Evolutionary conservation across 345 rosid genomes (phyloP), one percentile per base, ranked within the genome.

Genomic region (Pugionium cornutum): DNA sequence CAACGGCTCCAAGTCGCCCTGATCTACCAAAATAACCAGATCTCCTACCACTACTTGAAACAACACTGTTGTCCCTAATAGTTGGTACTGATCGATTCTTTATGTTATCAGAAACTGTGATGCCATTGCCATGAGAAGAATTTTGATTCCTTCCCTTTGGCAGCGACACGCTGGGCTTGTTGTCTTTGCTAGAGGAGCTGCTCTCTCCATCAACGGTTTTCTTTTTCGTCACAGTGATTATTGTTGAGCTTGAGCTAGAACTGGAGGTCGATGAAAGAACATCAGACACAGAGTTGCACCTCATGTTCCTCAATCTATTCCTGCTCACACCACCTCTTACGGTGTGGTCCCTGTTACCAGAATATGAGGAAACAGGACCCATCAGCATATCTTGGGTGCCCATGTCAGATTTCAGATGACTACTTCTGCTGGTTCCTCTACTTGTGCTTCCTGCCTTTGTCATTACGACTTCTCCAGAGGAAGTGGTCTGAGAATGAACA

Each of bases 81-180:
- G 75, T 63, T 58, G 76, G 72, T 73, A 78, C 69, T 73, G 62
- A 72, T 67, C 86, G 84, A 31, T 79, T 61, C 69, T 75, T 76
- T 78, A 86, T 82, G 27, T 87, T 80, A 71, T 86, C 92, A 68
- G 85, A 81, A 68, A 83, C 79, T 44, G 85, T 76, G 56, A 75
- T 51, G 51, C 89, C 82, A 29, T 74, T 51, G 37, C 87, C 82
- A 18, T 62, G 65, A 62, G 66, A 65, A 58, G 84, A 75, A 67
- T 58, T 78, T 43, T 75, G 71, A 64, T 56, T 76, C 42, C 59
- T 71, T 49, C 76, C 83, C 58, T 79, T 86, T 3, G 64, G 42
- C 35, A 80, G 69, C 37, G 69, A 51, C 65, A 83, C 73, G 6
- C 58, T 80, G 47, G 68, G 67, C 78, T 82, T 94, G 75, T 73